Base-by-base conservation (phyloP, 2,329 filamentous ascomycete genomes). In the Botrytis byssoidea region DNA sequence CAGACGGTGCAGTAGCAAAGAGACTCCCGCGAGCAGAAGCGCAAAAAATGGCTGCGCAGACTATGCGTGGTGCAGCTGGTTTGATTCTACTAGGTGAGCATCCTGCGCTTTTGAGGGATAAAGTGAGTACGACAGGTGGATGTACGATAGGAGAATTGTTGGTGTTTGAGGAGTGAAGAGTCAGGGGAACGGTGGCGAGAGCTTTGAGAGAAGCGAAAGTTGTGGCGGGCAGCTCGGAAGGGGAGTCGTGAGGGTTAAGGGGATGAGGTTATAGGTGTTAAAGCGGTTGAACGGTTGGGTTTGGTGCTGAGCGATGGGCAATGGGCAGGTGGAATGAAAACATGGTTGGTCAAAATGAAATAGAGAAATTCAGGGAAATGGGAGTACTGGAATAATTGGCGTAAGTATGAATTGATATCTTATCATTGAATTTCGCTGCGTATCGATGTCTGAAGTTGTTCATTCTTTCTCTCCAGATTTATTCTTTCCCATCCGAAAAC, bases 1-100 rank as follows among this genome's bases (percentile, higher is more conserved):
- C 92, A 22, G 92, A 95, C 78, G 93, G 92, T 10, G 92, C 90
- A 6, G 91, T 95, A 1, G 92, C 92, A 22, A 93, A 94, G 90
- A 93, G 93, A 0, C 80, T 95, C 46, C 91, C 92, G 6, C 86
- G 92, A 66, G 88, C 87, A 3, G 92, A 94, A 80, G 92, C 92
- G 0, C 89, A 90, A 80, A 84, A 88, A 75, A 94, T 95, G 92
- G 92, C 92, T 40, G 91, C 92, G 1, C 93, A 95, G 84, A 90
- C 90, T 20, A 93, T 94, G 91, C 87, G 88, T 77, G 93, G 93
- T 35, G 89, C 91, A 0, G 91, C 92, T 0, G 89, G 88, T 0
- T 80, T 95, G 78, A 89, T 95, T 18, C 85, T 93, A 72, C 75
- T 83, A 72, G 92, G 92, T 22, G 91, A 94, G 81, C 92, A 95